Conservation (phyloP, 2,329 filamentous ascomycete species). For the Arthrobotrys pseudoclavata region DNA sequence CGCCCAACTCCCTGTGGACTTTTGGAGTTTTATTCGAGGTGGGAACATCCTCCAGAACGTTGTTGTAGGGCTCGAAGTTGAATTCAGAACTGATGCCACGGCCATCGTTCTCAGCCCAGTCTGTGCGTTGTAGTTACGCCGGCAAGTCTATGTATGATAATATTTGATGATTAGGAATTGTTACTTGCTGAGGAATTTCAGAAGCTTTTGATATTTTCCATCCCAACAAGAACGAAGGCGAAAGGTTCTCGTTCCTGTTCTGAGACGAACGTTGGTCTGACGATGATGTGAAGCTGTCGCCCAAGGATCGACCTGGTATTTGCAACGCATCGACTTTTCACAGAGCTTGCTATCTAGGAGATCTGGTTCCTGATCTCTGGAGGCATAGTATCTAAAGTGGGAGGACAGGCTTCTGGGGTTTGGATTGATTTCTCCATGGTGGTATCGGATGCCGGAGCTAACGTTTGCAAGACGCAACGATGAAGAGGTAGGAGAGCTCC, state of each 20-base stretch:
- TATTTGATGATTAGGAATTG: neutral
- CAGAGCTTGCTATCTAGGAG: conserved; percentile 32
- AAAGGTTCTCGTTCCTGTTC: conserved; percentile 5
- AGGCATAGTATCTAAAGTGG: conserved; percentile 5
- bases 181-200: conserved; percentile 37
- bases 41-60: conserved; percentile 1
- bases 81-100: conserved; percentile 41
- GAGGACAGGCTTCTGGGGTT: neutral
- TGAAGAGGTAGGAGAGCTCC: neutral
- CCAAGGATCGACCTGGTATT: conserved; percentile 38
- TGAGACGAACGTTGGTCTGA: conserved; percentile 29
- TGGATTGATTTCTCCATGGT: neutral
- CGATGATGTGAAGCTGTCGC: conserved; percentile 44
- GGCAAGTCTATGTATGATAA: neutral
- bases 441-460: neutral
- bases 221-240: conserved; percentile 34
- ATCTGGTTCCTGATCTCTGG: conserved; percentile 51
- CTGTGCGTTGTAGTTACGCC: neutral
- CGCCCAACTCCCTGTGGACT: conserved; percentile 2
- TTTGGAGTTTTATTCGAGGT: neutral
- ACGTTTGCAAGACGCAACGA: neutral
- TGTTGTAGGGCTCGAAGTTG: conserved; percentile 32
- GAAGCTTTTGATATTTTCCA: conserved; percentile 26
- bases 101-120: conserved; percentile 40
- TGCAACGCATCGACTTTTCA: neutral